Evolutionary conservation across 225 moss, liverwort and hornwort species (phyloP), one percentile per base, ranked within the genome.

Genomic region (Pseudisothecium myosuroides): DNA sequence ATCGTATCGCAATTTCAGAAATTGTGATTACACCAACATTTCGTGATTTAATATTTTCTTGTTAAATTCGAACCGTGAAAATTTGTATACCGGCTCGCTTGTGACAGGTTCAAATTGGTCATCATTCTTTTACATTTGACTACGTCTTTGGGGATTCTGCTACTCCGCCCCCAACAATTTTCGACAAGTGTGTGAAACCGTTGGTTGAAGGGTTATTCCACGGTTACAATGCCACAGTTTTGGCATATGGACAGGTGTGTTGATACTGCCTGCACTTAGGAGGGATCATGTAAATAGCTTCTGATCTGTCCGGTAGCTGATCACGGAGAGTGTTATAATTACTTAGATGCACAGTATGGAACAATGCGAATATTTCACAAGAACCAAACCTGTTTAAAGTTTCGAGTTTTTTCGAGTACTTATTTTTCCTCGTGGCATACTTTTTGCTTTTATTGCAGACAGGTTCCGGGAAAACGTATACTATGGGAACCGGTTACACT

Each of bases 201-300:
- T 90, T 98, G 92, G 98, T 98, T 85, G 98, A 98, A 87, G 98
- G 98, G 43, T 90, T 98, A 61, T 98, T 98, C 62, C 97, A 97
- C 49, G 97, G 97, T 80, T 98, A 97, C 90, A 98, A 98, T 94
- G 98, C 98, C 84, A 98, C 98, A 31, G 97, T 98, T 84, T 94
- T 98, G 69, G 98, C 98, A n/a, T 98, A 98, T 89, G 98, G 98
- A 87, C 98, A 98, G 98, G 98, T 98, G 63, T 52, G 89, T 89
- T 72, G 52, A 82, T 73, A 82, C 71, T 85, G 71, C 76, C 66
- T 83, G 73, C 32, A 58, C 36, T 64, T 24, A 7, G 50, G 74
- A 88, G 55, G 15, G 58, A 89, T 69, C 43, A 43, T 81, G 31
- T 56, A 60, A 62, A 6, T 50, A 37, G 11, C 64, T 63, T 62